phyloP scores from a whole-genome alignment of 176 grass and related monocot genomes.

The Eremochloa ophiuroides region DNA sequence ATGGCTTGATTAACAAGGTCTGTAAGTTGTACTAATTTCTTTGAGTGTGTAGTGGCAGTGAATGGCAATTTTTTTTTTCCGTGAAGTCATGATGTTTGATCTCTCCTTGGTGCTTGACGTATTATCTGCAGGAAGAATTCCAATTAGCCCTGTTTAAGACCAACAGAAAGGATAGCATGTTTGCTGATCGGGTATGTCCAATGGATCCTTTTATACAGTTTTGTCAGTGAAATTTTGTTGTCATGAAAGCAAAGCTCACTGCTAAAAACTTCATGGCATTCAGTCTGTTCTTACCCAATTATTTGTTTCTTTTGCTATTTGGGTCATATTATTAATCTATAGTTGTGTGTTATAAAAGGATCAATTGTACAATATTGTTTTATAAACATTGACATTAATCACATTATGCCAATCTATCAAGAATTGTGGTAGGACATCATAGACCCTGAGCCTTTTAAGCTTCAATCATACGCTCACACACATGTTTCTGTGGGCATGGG shows the following conservation, averaged over 20 bases:
- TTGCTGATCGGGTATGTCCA: constrained; percentile 73
- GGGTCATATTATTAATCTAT: not conserved
- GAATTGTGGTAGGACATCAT: not conserved
- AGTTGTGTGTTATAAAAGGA: constrained; percentile 2
- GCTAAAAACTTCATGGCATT: not conserved
- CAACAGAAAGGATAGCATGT: constrained; percentile 81
- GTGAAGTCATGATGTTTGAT: not conserved
- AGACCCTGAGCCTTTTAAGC: not conserved
- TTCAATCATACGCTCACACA: not conserved
- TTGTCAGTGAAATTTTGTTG: not conserved
- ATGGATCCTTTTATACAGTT: not conserved
- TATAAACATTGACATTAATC: not conserved
- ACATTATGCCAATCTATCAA: not conserved
- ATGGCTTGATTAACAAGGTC: constrained; percentile 80
- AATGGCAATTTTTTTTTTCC: not conserved
- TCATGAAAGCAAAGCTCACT: not conserved
- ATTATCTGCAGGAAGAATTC: constrained; percentile 65
- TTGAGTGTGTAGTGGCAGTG: not conserved
- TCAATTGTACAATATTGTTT: not conserved
- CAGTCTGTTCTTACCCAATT: not conserved
- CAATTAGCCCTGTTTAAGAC: constrained; percentile 84
- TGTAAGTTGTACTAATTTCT: not conserved
- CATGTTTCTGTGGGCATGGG: constrained; percentile 2
- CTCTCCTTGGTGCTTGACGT: not conserved
- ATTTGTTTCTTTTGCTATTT: not conserved